Conservation (phyloP, 345 rosid genomes). For the Excoecaria agallocha region DNA sequence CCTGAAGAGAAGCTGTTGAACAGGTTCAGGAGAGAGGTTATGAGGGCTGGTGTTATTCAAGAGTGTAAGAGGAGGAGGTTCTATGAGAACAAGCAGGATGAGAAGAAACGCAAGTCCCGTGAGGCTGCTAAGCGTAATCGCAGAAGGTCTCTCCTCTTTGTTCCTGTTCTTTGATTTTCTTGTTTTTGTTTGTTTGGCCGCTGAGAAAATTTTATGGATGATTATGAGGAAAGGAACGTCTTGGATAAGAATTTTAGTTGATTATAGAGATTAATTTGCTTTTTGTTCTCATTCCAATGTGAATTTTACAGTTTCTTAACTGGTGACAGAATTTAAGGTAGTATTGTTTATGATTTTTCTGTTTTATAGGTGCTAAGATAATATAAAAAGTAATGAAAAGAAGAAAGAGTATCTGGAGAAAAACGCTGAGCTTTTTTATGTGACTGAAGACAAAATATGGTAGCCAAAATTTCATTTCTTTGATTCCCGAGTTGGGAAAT, state of each 20-base stretch:
- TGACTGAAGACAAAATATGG: neutral
- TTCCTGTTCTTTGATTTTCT: neutral
- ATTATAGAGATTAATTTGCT: neutral
- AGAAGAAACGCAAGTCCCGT: constrained; percentile 68
- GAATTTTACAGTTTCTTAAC: neutral
- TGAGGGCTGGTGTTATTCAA: constrained; percentile 78
- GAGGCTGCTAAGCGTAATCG: constrained; percentile 84
- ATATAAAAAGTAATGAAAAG: neutral
- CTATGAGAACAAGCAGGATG: constrained; percentile 69
- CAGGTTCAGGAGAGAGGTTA: constrained; percentile 70
- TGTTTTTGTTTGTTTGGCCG: constrained; percentile 5
- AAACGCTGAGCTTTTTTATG: neutral
- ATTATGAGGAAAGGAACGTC: neutral
- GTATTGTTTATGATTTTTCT: too few species aligned
- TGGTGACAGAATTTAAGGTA: neutral
- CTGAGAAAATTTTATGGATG: constrained; percentile 7
- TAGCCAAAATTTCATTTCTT: neutral
- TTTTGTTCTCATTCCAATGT: neutral
- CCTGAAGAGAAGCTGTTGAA: constrained; percentile 66
- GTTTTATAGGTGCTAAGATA: too few species aligned
- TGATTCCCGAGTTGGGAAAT: neutral
- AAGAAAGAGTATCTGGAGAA: neutral
- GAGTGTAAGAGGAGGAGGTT: constrained; percentile 64
- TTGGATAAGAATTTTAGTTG: neutral
- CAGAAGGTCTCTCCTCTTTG: constrained; percentile 37